Percentiles rank a stretch among this genome's conserved stretches.
Conservation (phyloP, 345 rosid genomes). For the Hypericum androsaemum region DNA sequence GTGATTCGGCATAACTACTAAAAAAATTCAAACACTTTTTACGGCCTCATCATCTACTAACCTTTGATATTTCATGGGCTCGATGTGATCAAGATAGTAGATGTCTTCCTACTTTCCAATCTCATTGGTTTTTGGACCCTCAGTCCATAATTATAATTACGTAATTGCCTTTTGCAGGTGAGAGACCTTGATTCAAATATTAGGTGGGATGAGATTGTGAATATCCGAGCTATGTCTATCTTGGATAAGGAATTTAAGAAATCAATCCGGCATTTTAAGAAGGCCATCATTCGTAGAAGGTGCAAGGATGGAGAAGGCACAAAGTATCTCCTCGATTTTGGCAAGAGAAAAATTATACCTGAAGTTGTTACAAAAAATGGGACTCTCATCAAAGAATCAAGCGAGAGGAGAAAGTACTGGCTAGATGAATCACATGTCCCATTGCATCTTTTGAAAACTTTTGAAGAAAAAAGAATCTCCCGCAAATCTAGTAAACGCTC, state of each 20-base stretch:
- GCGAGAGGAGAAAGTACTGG: conserved; percentile 89
- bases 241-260: conserved; percentile 67
- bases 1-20: too few species aligned
- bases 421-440: conserved; percentile 66
- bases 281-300: conserved; percentile 74
- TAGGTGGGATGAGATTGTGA: conserved; percentile 85
- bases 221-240: conserved; percentile 40
- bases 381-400: conserved; percentile 60
- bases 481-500: conserved; percentile 43
- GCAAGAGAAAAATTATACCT: conserved; percentile 84
- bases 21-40: too few species aligned
- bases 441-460: conserved; percentile 80
- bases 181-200: conserved; percentile 74
- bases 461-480: conserved; percentile 81
- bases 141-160: not conserved
- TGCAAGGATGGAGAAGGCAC: conserved; percentile 38
- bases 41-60: too few species aligned
- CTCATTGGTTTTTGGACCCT: too few species aligned
- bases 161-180: conserved; percentile 41
- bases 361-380: conserved; percentile 64
- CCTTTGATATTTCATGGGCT: too few species aligned
- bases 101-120: too few species aligned
- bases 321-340: conserved; percentile 96
- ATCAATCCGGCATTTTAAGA: conserved; percentile 74
- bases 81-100: too few species aligned